Base-by-base conservation (phyloP, 257 asterid genomes). In the Scutellaria baicalensis region DNA sequence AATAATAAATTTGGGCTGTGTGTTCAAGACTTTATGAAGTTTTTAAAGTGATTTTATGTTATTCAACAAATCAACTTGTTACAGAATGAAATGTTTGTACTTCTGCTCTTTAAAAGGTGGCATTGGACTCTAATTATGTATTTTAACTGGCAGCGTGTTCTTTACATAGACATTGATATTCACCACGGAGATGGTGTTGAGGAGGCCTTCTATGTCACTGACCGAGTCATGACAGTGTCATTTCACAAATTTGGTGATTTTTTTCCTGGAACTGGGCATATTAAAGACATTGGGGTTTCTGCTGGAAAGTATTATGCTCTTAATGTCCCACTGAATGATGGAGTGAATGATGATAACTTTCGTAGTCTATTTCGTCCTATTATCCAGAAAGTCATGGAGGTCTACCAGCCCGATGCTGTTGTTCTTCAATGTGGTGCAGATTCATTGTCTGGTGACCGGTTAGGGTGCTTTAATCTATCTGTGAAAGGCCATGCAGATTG, bases 131-230 rank as follows among this genome's bases (percentile, higher is more conserved):
- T 83, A 73, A 82, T 66, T 35, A 55, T 52, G 43, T 2, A 9
- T 13, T 56, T 68, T 58, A 70, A 20, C 6, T 76, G 55, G 81
- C 85, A 77, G 88, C 83, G 87, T 47, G 87, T 80, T 43, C 78
- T 82, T n/a, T 82, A 82, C 47, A 62, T 82, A 35, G 84, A 82
- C 70, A 82, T 82, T 44, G 86, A 82, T 75, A 74, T 82, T 70
- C 87, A 82, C 66, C 87, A 82, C 33, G 87, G 87, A 8, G 87
- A 83, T 31, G 87, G 87, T 16, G 86, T 82, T 45, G 84, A 82
- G 66, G 84, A 82, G 74, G 86, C 84, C 27, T 79, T 82, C 64
- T 79, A 82, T 62, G 69, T 76, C 33, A 82, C 84, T 14, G 84
- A 82, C 47, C 71, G 87, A 23, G 87, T 82, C 43, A 82, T 82